A percentile compares a stretch with the other conserved stretches of the same genome.
Conservation (phyloP, 2,329 filamentous ascomycete genomes). For the Cordyceps militaris region DNA sequence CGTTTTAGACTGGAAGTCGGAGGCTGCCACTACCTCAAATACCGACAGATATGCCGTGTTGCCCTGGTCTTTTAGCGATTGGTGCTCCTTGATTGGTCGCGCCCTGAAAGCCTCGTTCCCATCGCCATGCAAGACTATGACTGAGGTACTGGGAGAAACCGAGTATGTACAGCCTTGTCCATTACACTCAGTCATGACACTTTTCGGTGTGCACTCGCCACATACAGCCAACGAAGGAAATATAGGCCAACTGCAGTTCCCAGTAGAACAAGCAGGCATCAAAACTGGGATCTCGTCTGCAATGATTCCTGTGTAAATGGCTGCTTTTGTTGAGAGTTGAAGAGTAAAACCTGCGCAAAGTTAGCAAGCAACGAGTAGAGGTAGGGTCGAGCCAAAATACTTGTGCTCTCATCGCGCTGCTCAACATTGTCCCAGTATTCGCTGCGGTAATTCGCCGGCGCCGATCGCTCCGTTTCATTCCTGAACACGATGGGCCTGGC, state of each 20-base stretch:
- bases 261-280: constrained; percentile 23
- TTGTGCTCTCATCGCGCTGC: constrained; percentile 16
- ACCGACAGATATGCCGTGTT: constrained; percentile 25
- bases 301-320: constrained; percentile 32
- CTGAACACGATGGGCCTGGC: constrained; percentile 20
- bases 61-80: constrained; percentile 15
- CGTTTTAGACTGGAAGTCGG: constrained; percentile 18
- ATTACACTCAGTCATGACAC: constrained; percentile 17
- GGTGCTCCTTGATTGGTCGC: constrained; percentile 16
- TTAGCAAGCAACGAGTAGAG: neutral
- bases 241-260: constrained; percentile 30
- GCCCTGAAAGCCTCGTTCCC: constrained; percentile 26
- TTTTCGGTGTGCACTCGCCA: constrained; percentile 23
- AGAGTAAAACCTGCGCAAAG: constrained; percentile 16
- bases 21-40: constrained; percentile 29
- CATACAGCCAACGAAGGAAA: constrained; percentile 31
- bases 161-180: constrained; percentile 24
- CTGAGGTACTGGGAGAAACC: constrained; percentile 23
- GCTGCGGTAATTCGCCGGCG: constrained; percentile 25
- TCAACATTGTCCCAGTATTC: constrained; percentile 30
- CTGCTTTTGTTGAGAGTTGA: constrained; percentile 30
- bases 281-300: constrained; percentile 22
- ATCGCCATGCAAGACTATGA: constrained; percentile 18
- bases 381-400: neutral
- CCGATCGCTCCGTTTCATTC: constrained; percentile 16